Base-by-base conservation (phyloP, 148 eudicot species). In the Euryodendron excelsum region DNA sequence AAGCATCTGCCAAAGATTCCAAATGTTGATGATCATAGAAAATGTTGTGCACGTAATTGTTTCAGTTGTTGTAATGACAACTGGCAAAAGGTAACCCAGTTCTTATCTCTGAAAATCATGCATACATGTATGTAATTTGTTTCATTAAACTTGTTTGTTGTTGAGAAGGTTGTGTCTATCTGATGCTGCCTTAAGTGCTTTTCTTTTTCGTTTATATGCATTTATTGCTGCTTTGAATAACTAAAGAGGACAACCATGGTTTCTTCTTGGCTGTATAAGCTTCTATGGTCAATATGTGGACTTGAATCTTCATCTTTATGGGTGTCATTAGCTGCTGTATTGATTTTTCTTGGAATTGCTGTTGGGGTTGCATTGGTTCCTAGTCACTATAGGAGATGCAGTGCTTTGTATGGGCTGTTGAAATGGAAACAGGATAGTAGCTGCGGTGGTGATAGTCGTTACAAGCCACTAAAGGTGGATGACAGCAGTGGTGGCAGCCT, bases 1-100 rank as follows among this genome's bases (percentile, higher is more conserved):
- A 93, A 96, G 87, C 99, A 96, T 84, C 82, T 96, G 78, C 92
- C 99, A 1, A 88, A 91, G 81, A 85, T 93, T 81, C 85, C 80
- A n/a, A 85, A 81, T 45, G 84, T 80, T 74, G 96, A 89, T 63
- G 91, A 89, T 72, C 82, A 83, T 71, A 80, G 83, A 83, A 90
- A 73, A 82, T 92, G 96, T 79, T 90, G 94, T 80, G 53, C 85
- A n/a, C 91, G 99, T 78, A 83, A 82, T 73, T 86, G 92, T 85
- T 89, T 88, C 81, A 85, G 91, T 84, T 96, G 98, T 85, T 96
- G 97, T 83, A 88, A 91, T 77, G 92, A 96, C 88, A 91, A 91
- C 81, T 96, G 99, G 99, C 99, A 96, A 84, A 96, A 93, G 96
- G 99, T 96, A 79, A 82, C 80, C 73, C 23, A 61, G 44, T 56